These are phyloP conservation scores for Fonsecaea multimorphosa DNA, from an alignment of 2,329 filamentous ascomycete species.

Conservation along the genomic window DNA sequence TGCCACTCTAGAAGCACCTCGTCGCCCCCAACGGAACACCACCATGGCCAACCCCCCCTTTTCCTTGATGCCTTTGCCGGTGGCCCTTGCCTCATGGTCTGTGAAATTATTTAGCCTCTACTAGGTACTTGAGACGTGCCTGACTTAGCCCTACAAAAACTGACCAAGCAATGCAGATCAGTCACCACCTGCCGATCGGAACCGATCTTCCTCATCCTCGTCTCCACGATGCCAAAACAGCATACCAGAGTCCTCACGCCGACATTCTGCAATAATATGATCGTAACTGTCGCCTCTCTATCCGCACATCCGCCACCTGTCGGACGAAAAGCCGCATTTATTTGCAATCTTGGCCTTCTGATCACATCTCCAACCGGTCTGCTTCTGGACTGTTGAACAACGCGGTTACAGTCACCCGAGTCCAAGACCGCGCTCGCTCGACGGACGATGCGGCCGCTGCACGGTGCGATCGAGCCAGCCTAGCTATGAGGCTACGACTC, in stretches of 20 bases:
- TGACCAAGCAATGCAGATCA: slow-evolving; percentile 11
- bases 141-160: slow-evolving; percentile 4
- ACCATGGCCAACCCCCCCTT: neutral
- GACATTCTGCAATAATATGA: neutral
- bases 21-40: neutral
- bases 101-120: slow-evolving; percentile 3
- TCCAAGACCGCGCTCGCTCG: neutral
- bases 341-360: neutral
- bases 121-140: neutral
- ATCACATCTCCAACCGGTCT: neutral
- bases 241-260: neutral
- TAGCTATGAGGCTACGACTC: neutral
- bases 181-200: neutral
- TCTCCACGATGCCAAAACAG: neutral
- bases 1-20: neutral
- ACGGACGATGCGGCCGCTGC: neutral
- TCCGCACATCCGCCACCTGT: neutral
- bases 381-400: neutral
- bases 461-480: neutral
- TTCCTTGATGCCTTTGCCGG: neutral
- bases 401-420: neutral
- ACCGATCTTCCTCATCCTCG: neutral
- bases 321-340: neutral
- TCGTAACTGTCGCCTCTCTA: neutral
- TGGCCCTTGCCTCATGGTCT: neutral